Evolutionary conservation across 1,284 basidiomycete genomes (phyloP).

Genomic region (Thelephora terrestris): DNA sequence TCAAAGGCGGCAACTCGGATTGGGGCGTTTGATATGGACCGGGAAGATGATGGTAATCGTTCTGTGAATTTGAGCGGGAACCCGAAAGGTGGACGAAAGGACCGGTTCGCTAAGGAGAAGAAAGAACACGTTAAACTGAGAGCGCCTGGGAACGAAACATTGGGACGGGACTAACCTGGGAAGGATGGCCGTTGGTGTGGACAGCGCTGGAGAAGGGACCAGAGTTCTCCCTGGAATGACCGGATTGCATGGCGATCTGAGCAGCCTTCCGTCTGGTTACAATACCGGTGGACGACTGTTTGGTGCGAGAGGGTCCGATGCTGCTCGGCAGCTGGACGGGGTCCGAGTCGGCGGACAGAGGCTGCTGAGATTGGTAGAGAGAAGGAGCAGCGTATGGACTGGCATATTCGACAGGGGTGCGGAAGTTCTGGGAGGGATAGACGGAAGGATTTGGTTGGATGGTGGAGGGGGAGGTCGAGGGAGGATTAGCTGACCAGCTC

Average conservation of each 20-base stretch:
- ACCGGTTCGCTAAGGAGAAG: not conserved
- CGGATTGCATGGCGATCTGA: not conserved
- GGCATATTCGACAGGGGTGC: not conserved
- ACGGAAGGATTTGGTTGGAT: not conserved
- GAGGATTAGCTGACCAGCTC: not conserved
- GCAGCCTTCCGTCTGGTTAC: not conserved
- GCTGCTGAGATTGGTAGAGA: not conserved
- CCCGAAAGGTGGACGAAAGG: not conserved
- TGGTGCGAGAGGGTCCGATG: not conserved
- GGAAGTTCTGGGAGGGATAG: not conserved
- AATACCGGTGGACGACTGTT: not conserved
- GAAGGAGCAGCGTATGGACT: not conserved
- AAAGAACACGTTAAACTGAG: not conserved
- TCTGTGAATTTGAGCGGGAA: not conserved
- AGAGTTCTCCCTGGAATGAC: not conserved
- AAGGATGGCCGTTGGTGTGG: not conserved
- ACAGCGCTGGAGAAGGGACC: not conserved
- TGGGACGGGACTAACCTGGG: not conserved
- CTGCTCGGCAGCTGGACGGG: constrained; percentile 1
- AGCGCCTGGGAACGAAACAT: not conserved
- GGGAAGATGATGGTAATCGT: not conserved
- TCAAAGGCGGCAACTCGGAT: not conserved
- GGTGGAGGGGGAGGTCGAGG: not conserved
- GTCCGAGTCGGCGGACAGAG: not conserved
- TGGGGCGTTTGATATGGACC: not conserved